phyloP scores from a whole-genome alignment of 2,329 filamentous ascomycete genomes.

The Aspergillus sp. region DNA sequence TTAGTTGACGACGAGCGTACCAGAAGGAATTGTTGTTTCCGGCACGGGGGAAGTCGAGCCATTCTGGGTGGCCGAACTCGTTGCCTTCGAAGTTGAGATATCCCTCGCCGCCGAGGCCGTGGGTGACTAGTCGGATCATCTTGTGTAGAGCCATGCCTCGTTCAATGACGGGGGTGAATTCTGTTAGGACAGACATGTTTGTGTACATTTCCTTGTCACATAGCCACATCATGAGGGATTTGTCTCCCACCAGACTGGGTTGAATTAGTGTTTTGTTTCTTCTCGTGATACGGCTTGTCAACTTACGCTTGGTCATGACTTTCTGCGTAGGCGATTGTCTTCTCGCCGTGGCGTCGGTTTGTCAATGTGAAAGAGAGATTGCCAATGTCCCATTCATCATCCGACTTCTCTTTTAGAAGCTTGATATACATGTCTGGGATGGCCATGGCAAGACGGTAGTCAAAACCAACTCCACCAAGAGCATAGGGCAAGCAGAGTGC shows the following conservation, averaged over 20 bases:
- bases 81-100: conserved; percentile 99
- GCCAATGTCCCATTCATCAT: conserved; percentile 86
- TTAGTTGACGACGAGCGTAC: conserved; percentile 90
- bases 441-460: conserved; percentile 96
- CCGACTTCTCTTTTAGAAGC: conserved; percentile 86
- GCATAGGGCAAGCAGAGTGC: conserved; percentile 84
- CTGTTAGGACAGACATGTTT: conserved; percentile 83
- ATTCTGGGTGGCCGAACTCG: conserved; percentile 97
- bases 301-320: conserved; percentile 96
- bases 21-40: conserved; percentile 92
- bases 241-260: conserved; percentile 83
- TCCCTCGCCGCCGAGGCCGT: conserved; percentile 86
- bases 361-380: conserved; percentile 81
- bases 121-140: conserved; percentile 92
- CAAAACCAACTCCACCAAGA: conserved; percentile 89
- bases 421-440: conserved; percentile 99
- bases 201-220: conserved; percentile 97
- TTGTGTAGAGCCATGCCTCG: conserved; percentile 92
- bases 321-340: conserved; percentile 96
- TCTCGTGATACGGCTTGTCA: background rate
- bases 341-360: conserved; percentile 91
- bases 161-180: conserved; percentile 83
- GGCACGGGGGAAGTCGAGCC: conserved; percentile 94
- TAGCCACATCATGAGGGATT: conserved; percentile 95
- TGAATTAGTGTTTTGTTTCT: conserved; percentile 3